phyloP scores from a whole-genome alignment of 768 basidiomycete genomes.

The Pisolithus orientalis region DNA sequence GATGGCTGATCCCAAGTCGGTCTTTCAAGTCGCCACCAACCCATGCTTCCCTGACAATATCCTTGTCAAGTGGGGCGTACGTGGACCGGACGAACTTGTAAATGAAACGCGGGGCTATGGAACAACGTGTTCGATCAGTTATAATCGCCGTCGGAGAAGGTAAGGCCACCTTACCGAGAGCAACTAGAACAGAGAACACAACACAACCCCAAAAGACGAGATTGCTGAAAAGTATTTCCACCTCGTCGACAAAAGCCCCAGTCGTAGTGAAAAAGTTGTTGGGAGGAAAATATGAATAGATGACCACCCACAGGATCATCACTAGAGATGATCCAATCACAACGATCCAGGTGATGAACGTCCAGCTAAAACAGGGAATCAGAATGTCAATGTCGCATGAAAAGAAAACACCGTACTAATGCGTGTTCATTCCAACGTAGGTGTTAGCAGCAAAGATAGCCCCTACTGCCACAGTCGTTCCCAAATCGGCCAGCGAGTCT shows the following conservation, averaged over 20 bases:
- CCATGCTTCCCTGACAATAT: constrained; percentile 92
- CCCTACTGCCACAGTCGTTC: constrained; percentile 83
- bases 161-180: constrained; percentile 50
- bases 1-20: constrained; percentile 63
- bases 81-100: constrained; percentile 64
- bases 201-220: constrained; percentile 83
- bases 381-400: constrained; percentile 5
- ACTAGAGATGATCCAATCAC: constrained; percentile 74
- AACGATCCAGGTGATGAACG: constrained; percentile 77
- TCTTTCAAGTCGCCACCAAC: constrained; percentile 79
- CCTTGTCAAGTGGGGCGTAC: constrained; percentile 79
- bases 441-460: constrained; percentile 86
- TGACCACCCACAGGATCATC: constrained; percentile 81
- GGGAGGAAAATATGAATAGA: constrained; percentile 79
- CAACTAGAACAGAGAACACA: constrained; percentile 58
- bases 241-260: constrained; percentile 67
- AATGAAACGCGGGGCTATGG: constrained; percentile 72
- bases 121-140: constrained; percentile 3
- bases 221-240: constrained; percentile 66
- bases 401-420: constrained; percentile 60
- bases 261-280: constrained; percentile 69
- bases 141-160: constrained; percentile 5
- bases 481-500: constrained; percentile 79
- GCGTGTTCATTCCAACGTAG: constrained; percentile 84
- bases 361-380: constrained; percentile 52